Percentiles rank a stretch among this genome's conserved stretches.
These are phyloP conservation scores for Hortaea werneckii DNA, from an alignment of 2,329 filamentous ascomycete genomes.

Conservation along the genomic window DNA sequence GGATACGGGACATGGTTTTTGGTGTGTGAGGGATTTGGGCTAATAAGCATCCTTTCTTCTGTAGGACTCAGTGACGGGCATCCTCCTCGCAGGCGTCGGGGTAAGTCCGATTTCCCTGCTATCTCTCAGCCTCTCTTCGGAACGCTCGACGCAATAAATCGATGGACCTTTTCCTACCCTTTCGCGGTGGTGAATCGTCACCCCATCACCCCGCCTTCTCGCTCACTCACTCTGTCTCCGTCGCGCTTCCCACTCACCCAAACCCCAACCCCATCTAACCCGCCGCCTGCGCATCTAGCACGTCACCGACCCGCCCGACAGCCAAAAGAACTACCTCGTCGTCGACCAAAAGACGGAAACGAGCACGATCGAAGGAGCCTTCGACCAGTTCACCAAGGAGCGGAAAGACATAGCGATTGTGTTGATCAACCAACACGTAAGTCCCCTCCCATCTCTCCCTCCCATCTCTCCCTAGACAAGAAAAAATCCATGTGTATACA, in stretches of 20 bases:
- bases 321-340: slow-evolving; percentile 95
- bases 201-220: no score
- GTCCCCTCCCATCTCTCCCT: slow-evolving; percentile 14
- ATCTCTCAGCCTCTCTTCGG: not conserved
- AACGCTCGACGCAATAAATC: not conserved
- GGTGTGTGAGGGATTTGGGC: no score
- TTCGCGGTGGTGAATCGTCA: no score
- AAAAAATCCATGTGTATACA: not conserved
- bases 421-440: slow-evolving; percentile 93
- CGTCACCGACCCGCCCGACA: slow-evolving; percentile 76
- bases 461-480: not conserved
- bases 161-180: no score
- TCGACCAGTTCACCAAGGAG: slow-evolving; percentile 77
- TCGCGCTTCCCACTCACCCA: no score
- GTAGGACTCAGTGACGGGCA: slow-evolving; percentile 89
- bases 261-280: no score
- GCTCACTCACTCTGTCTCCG: no score
- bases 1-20: no score
- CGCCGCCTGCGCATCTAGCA: slow-evolving; percentile 47
- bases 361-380: slow-evolving; percentile 75
- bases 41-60: not conserved
- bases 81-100: slow-evolving; percentile 89
- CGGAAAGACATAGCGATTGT: slow-evolving; percentile 95
- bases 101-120: slow-evolving; percentile 42
- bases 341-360: slow-evolving; percentile 91